Evolutionary conservation across 2,329 filamentous ascomycete species (phyloP).

Genomic region (Cladosporium oxysporum): DNA sequence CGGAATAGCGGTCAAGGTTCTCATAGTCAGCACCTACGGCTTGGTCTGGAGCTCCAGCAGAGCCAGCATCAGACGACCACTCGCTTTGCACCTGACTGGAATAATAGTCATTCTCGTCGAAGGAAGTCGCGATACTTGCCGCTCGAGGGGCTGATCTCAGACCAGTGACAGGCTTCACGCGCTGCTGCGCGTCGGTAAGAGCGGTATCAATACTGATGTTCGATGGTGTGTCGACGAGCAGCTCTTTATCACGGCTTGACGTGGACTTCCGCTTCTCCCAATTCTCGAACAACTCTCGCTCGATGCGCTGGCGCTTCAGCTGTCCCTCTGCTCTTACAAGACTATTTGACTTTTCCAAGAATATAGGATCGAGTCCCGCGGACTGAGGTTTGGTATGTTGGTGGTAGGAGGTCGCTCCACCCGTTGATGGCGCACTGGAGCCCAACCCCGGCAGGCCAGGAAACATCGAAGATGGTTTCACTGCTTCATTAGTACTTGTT

Average conservation of each 20-base stretch:
- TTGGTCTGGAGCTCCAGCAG: constrained; percentile 38
- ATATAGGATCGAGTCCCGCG: constrained; percentile 72
- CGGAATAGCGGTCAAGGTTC: constrained; percentile 22
- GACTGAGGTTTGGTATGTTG: constrained; percentile 25
- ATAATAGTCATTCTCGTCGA: constrained; percentile 94
- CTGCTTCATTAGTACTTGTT: constrained; percentile 14
- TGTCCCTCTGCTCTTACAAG: constrained; percentile 79
- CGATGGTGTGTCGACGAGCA: constrained; percentile 48
- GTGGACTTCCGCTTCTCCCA: constrained; percentile 62
- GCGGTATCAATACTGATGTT: constrained; percentile 46
- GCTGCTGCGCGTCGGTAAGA: constrained; percentile 63
- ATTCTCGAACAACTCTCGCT: constrained; percentile 75
- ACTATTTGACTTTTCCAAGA: constrained; percentile 83
- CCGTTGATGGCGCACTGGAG: constrained; percentile 6
- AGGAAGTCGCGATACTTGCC: constrained; percentile 64
- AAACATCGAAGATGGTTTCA: constrained; percentile 13
- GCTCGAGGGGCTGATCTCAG: constrained; percentile 59
- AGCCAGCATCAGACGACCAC: constrained; percentile 60
- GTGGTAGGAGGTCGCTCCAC: constrained; percentile 14
- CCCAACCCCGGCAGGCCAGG: constrained; percentile 30
- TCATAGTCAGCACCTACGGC: constrained; percentile 42
- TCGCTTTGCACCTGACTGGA: constrained; percentile 80
- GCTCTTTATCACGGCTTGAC: constrained; percentile 51
- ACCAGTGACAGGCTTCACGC: constrained; percentile 70
- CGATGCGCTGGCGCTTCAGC: constrained; percentile 77